Evolutionary conservation across 2,329 filamentous ascomycete species (phyloP).

Genomic region (Gaeumannomyces tritici): DNA sequence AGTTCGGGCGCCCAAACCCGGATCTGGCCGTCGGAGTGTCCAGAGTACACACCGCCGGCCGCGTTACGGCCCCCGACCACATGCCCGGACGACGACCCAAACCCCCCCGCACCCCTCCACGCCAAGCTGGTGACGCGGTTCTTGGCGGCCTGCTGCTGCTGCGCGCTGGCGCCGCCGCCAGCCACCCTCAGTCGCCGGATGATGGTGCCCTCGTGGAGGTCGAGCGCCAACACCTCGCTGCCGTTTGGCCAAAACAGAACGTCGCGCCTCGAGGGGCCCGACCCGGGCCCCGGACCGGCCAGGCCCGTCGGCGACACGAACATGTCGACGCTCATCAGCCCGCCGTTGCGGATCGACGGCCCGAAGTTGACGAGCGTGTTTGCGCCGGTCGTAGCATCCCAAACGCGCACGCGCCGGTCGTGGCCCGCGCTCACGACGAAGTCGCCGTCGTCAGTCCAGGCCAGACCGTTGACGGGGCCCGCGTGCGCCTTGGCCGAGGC

Average conservation of each 20-base stretch:
- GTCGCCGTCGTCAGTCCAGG: conserved; percentile 73
- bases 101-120: conserved; percentile 59
- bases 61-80: conserved; percentile 49
- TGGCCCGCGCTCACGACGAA: conserved; percentile 74
- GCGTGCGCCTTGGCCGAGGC: conserved; percentile 58
- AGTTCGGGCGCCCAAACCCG: conserved; percentile 63
- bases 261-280: conserved; percentile 40
- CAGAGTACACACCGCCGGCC: conserved; percentile 60
- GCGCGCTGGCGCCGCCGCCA: background rate
- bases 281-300: conserved; percentile 17
- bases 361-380: conserved; percentile 89
- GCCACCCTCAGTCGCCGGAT: conserved; percentile 56
- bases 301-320: conserved; percentile 53
- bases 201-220: conserved; percentile 67
- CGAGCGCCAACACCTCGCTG: conserved; percentile 68
- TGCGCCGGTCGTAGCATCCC: conserved; percentile 70
- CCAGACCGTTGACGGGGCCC: conserved; percentile 73
- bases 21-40: conserved; percentile 77
- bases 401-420: conserved; percentile 77
- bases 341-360: conserved; percentile 66
- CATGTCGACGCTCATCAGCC: conserved; percentile 48
- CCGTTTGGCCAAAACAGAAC: conserved; percentile 75
- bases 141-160: conserved; percentile 45
- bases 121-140: conserved; percentile 66
- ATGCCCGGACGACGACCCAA: conserved; percentile 43